Conservation (phyloP, 441 rosid genomes). For the Francoa sonchifolia region DNA sequence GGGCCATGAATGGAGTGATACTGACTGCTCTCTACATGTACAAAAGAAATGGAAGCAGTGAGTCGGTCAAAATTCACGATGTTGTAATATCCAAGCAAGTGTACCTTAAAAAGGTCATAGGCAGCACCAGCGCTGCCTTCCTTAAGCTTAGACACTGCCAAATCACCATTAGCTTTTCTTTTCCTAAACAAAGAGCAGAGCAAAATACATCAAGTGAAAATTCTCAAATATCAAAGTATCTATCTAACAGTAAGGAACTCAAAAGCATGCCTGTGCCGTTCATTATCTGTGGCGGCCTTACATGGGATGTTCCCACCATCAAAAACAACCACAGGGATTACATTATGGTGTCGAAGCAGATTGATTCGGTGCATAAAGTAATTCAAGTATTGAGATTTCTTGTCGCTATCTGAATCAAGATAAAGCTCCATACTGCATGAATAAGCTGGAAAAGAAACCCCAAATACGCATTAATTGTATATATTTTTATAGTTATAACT, state of each 20-base stretch:
- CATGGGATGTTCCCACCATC: constrained; percentile 75
- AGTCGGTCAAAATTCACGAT: too few species aligned
- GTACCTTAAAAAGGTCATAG: constrained; percentile 62
- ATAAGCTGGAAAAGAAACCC: constrained; percentile 37
- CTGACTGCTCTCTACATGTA: constrained; percentile 56
- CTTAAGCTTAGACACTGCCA: constrained; percentile 59
- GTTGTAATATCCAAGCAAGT: too few species aligned
- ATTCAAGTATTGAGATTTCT: constrained; percentile 45
- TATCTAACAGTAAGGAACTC: neutral
- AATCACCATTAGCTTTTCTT: constrained; percentile 42
- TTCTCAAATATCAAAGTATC: neutral
- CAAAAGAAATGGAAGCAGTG: neutral
- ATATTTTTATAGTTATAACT: neutral
- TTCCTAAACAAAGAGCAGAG: constrained; percentile 23
- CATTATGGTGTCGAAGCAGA: constrained; percentile 47
- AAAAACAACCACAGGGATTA: constrained; percentile 65
- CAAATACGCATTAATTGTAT: too few species aligned
- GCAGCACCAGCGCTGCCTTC: constrained; percentile 63
- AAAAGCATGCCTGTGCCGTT: constrained; percentile 34
- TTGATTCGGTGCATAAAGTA: constrained; percentile 71
- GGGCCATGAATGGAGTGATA: constrained; percentile 74
- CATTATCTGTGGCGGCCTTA: constrained; percentile 58
- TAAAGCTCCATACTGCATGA: constrained; percentile 93
- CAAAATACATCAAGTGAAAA: too few species aligned
- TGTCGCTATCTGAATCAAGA: constrained; percentile 40